Conservation (phyloP, 1,284 basidiomycete species). For the Ceratobasidium theobromae region DNA sequence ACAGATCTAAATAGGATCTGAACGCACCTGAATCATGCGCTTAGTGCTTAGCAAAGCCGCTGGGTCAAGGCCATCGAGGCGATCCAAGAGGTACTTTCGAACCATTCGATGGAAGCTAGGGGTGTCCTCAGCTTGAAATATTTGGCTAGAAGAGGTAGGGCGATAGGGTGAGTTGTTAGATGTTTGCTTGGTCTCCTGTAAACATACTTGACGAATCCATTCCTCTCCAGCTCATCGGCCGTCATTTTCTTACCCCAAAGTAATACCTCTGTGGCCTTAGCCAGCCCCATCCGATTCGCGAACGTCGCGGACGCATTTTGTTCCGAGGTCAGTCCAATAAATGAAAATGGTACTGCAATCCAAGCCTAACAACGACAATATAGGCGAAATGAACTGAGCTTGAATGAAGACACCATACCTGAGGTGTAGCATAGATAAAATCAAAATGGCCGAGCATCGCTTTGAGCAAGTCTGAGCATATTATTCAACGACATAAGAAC, state of each 20-base stretch:
- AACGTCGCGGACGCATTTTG: conserved; percentile 52
- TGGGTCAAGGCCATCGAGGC: conserved; percentile 58
- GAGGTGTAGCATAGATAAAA: conserved; percentile 67
- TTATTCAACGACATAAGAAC: not conserved
- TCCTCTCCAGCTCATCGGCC: conserved; percentile 58
- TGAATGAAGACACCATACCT: conserved; percentile 38
- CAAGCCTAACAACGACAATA: conserved; percentile 42
- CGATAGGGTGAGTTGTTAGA: too few relatives aligned
- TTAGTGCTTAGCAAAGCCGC: conserved; percentile 56
- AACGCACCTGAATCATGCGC: conserved; percentile 48
- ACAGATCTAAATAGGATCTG: not conserved
- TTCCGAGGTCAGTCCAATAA: conserved; percentile 49
- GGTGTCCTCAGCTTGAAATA: conserved; percentile 56
- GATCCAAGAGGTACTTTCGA: conserved; percentile 50
- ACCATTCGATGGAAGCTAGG: conserved; percentile 58
- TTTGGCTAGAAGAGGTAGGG: conserved; percentile 49
- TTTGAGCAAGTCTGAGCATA: conserved; percentile 38
- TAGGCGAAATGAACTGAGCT: not conserved
- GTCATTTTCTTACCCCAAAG: conserved; percentile 67
- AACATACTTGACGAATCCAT: conserved; percentile 67
- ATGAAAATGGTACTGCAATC: conserved; percentile 66
- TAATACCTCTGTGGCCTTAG: conserved; percentile 66
- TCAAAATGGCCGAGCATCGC: conserved; percentile 72
- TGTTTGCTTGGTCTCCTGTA: too few relatives aligned
- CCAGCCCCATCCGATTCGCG: conserved; percentile 64